Evolutionary conservation across 2,329 filamentous ascomycete genomes (phyloP).

Genomic region (Colletotrichum navitas): DNA sequence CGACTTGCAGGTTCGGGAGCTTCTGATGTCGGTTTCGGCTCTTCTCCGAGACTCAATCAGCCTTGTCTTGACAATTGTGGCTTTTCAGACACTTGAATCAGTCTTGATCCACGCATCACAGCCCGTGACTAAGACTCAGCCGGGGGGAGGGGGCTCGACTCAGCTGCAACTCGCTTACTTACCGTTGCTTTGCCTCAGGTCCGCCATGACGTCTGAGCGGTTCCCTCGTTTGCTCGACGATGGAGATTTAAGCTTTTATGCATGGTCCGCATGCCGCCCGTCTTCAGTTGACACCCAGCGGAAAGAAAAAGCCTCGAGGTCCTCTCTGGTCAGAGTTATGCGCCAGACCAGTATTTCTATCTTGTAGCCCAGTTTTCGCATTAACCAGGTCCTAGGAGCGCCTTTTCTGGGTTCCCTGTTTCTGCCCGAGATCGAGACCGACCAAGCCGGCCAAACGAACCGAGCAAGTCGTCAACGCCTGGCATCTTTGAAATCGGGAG

Average conservation of each 20-base stretch:
- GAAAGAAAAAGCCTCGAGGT: neutral
- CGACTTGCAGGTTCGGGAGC: neutral
- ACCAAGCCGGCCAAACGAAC: neutral
- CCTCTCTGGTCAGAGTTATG: constrained; percentile 16
- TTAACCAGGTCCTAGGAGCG: neutral
- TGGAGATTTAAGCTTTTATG: constrained; percentile 29
- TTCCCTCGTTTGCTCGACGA: constrained; percentile 1
- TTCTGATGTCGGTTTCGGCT: neutral
- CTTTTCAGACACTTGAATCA: neutral
- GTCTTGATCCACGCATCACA: neutral
- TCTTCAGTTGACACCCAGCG: constrained; percentile 29
- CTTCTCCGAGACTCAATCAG: neutral
- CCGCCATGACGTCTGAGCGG: constrained; percentile 24
- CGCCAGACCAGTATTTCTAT: neutral
- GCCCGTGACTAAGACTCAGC: neutral
- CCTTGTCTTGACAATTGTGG: constrained; percentile 1
- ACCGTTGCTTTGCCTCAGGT: constrained; percentile 10
- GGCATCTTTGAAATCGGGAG: neutral
- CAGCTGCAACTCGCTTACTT: neutral
- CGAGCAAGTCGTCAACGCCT: too few species aligned
- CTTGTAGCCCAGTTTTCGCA: neutral
- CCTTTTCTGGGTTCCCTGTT: neutral
- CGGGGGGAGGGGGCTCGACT: neutral
- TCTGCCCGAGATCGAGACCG: constrained; percentile 21
- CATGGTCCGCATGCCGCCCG: constrained; percentile 25